phyloP scores from a whole-genome alignment of 805 yeast species.

The Spathaspora passalidarum region DNA sequence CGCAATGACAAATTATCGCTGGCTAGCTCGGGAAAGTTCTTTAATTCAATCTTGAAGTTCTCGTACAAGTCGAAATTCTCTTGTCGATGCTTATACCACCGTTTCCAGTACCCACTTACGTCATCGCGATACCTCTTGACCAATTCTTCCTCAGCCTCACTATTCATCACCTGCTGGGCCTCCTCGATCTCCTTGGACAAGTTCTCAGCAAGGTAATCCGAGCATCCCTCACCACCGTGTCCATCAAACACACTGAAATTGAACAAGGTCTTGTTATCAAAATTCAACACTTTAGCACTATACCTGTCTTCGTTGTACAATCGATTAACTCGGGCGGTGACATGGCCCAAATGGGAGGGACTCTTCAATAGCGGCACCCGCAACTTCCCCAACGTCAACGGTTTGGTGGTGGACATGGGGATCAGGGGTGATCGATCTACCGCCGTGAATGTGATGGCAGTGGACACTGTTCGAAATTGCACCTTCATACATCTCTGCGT shows the following conservation, averaged over 20 bases:
- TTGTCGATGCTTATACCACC: constrained; percentile 55
- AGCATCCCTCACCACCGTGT: constrained; percentile 84
- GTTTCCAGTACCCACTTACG: constrained; percentile 84
- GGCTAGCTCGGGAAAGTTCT: constrained; percentile 11
- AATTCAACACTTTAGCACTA: constrained; percentile 57
- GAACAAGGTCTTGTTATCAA: constrained; percentile 38
- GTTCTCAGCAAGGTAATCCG: constrained; percentile 53
- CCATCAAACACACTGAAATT: constrained; percentile 85
- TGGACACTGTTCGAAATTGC: constrained; percentile 13
- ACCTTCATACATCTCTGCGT: background rate
- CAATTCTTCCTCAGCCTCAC: constrained; percentile 36
- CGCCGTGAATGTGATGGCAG: constrained; percentile 27
- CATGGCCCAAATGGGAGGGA: constrained; percentile 79
- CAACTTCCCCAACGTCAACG: constrained; percentile 26
- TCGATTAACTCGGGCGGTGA: constrained; percentile 71
- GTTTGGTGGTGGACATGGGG: constrained; percentile 7
- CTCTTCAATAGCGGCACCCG: constrained; percentile 59
- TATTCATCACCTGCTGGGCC: constrained; percentile 22
- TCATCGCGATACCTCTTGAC: constrained; percentile 52
- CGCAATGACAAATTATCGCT: constrained; percentile 59
- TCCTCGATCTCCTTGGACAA: constrained; percentile 54
- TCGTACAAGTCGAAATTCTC: constrained; percentile 23
- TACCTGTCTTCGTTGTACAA: constrained; percentile 78
- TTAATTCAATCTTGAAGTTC: constrained; percentile 14
- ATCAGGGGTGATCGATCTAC: constrained; percentile 15